Conservation (phyloP, 768 basidiomycete genomes). For the Leccinum subgranulosum region DNA sequence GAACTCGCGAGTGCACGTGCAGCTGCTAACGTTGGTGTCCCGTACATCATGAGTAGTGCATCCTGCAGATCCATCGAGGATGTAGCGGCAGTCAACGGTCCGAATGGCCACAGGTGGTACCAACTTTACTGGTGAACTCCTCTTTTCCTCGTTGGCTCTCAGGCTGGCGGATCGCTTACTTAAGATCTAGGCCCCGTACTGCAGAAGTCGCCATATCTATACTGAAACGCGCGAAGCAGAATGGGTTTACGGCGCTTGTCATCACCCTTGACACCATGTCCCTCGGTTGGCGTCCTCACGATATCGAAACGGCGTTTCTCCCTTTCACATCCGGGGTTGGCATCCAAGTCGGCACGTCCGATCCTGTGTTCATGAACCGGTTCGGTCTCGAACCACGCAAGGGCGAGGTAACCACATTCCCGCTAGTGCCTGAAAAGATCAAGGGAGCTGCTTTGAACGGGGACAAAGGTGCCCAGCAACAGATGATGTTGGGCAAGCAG, state of each 20-base stretch:
- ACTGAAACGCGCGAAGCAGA: constrained; percentile 61
- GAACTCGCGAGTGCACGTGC: constrained; percentile 71
- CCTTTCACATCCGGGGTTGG: constrained; percentile 69
- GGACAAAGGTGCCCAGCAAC: constrained; percentile 40
- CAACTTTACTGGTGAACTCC: constrained; percentile 70
- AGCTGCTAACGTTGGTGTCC: constrained; percentile 57
- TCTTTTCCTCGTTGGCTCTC: background rate
- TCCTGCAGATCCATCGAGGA: constrained; percentile 70
- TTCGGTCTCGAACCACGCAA: constrained; percentile 41
- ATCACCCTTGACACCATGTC: constrained; percentile 74
- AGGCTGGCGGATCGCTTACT: background rate
- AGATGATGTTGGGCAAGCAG: constrained; percentile 48
- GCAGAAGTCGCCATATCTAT: constrained; percentile 63
- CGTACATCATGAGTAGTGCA: constrained; percentile 76
- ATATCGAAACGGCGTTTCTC: constrained; percentile 60
- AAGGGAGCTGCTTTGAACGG: constrained; percentile 43
- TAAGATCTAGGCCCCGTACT: constrained; percentile 50
- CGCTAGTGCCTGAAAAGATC: constrained; percentile 51
- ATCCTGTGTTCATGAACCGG: constrained; percentile 75
- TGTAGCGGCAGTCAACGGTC: constrained; percentile 69
- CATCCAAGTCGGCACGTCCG: constrained; percentile 62
- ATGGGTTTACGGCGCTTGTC: constrained; percentile 68
- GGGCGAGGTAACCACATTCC: constrained; percentile 47
- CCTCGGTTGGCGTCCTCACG: constrained; percentile 76
- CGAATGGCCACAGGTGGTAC: constrained; percentile 66